phyloP scores from a whole-genome alignment of 2,329 filamentous ascomycete genomes.

The Colletotrichum sp. region DNA sequence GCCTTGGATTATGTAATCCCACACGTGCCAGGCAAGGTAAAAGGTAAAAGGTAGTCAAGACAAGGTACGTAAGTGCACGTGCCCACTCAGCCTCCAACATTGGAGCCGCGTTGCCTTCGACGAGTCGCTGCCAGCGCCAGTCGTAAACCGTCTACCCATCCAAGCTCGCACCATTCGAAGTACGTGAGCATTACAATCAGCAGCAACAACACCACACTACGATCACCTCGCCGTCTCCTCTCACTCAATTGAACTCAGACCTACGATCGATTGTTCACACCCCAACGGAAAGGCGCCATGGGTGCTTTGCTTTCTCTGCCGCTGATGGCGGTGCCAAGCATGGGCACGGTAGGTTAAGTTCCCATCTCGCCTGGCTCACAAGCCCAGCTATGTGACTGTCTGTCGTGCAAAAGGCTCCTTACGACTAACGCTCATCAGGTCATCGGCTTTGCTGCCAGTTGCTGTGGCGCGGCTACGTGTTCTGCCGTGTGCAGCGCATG shows the following conservation, averaged over 20 bases:
- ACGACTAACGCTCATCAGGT: conserved; percentile 53
- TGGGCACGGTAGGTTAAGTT: conserved; percentile 73
- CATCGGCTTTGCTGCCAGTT: conserved; percentile 81
- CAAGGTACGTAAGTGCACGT: neutral
- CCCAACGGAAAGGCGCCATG: conserved; percentile 61
- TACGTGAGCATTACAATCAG: neutral
- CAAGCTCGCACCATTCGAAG: neutral
- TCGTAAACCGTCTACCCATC: neutral
- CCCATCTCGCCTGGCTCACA: conserved; percentile 1
- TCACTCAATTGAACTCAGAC: neutral
- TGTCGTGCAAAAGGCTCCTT: neutral
- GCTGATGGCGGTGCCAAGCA: conserved; percentile 84
- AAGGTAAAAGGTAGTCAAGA: neutral
- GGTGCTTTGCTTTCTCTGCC: conserved; percentile 90
- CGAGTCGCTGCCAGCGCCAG: neutral
- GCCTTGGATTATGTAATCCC: no score
- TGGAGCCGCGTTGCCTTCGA: neutral
- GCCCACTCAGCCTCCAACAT: neutral
- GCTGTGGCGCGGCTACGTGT: conserved; percentile 95
- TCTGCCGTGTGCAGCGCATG: conserved; percentile 95
- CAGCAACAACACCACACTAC: neutral
- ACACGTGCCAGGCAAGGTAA: neutral
- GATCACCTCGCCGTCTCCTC: neutral
- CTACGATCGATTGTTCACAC: neutral
- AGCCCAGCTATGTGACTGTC: neutral